Conservation (phyloP, 2,329 filamentous ascomycete species). For the Ceratocystiopsis sp. region DNA sequence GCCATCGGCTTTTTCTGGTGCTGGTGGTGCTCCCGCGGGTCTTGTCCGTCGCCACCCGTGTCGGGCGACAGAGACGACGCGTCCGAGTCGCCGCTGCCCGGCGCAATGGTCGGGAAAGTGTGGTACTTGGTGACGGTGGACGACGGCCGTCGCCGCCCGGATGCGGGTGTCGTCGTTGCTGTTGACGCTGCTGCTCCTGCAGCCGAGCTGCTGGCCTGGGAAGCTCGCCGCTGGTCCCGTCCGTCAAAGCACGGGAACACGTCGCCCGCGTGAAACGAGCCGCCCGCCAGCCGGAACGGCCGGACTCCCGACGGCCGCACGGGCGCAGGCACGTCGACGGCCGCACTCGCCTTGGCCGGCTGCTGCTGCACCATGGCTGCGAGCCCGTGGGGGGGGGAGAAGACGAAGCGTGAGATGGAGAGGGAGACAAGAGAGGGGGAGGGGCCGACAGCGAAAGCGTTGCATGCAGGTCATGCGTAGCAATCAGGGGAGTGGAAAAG, state of each 20-base stretch:
- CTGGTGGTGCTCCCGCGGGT: slow-evolving; percentile 2
- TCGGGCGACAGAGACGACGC: neutral
- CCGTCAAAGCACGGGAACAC: slow-evolving; percentile 24
- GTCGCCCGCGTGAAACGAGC: slow-evolving; percentile 35
- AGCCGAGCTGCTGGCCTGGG: neutral
- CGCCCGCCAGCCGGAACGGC: slow-evolving; percentile 12
- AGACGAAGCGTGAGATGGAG: too few relatives aligned
- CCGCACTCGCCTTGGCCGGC: too few relatives aligned
- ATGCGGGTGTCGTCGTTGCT: neutral
- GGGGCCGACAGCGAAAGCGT: too few relatives aligned
- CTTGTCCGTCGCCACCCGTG: slow-evolving; percentile 4
- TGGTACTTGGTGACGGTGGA: slow-evolving; percentile 45
- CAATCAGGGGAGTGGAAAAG: too few relatives aligned
- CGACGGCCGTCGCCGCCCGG: slow-evolving; percentile 20
- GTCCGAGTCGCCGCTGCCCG: slow-evolving; percentile 21
- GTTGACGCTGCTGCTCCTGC: neutral
- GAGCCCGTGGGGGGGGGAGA: too few relatives aligned
- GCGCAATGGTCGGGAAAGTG: slow-evolving; percentile 55
- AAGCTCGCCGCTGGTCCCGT: slow-evolving; percentile 3
- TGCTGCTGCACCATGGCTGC: too few relatives aligned
- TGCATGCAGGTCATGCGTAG: too few relatives aligned
- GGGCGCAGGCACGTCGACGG: too few relatives aligned
- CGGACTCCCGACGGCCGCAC: too few relatives aligned
- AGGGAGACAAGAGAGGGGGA: too few relatives aligned
- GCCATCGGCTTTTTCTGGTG: slow-evolving; percentile 1